phyloP scores from a whole-genome alignment of 768 basidiomycete species.

The Lentinula aciculospora region DNA sequence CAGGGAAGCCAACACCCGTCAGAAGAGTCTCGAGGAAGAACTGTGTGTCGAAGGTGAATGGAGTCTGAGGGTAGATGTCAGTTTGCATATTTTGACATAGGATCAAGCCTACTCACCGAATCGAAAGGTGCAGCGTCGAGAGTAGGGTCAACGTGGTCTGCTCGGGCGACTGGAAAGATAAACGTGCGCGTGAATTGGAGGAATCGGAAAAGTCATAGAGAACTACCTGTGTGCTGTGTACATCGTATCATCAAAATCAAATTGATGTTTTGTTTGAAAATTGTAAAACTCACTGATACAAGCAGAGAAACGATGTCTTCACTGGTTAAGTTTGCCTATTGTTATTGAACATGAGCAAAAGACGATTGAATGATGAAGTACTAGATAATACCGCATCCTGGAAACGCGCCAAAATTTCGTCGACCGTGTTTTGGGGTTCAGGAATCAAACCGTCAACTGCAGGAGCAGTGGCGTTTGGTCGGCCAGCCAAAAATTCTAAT shows the following conservation, averaged over 20 bases:
- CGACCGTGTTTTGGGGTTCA: constrained; percentile 24
- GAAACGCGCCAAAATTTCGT: constrained; percentile 21
- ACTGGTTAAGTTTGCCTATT: constrained; percentile 19
- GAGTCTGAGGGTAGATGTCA: constrained; percentile 20
- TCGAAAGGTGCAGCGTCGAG: constrained; percentile 10
- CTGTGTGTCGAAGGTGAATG: constrained; percentile 23
- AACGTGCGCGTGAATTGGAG: too few species aligned
- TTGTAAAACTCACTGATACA: constrained; percentile 17
- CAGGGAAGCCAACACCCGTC: constrained; percentile 19
- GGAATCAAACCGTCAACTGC: constrained; percentile 27
- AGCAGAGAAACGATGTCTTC: constrained; percentile 28
- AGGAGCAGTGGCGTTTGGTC: constrained; percentile 19
- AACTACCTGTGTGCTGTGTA: not conserved
- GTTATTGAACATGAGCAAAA: not conserved
- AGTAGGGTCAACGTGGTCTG: constrained; percentile 16
- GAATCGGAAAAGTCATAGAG: too few species aligned
- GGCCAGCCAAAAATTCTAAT: constrained; percentile 30
- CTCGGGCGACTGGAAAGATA: constrained; percentile 13
- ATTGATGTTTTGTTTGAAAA: too few species aligned
- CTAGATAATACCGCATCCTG: constrained; percentile 21
- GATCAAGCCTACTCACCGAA: constrained; percentile 10
- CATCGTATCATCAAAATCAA: too few species aligned
- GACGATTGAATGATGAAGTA: too few species aligned
- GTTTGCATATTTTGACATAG: not conserved
- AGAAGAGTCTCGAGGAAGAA: constrained; percentile 22